Percentiles rank a stretch among this genome's conserved stretches.
Conservation (phyloP, 495 filamentous ascomycete species). For the Rostrohypoxylon terebratum region DNA sequence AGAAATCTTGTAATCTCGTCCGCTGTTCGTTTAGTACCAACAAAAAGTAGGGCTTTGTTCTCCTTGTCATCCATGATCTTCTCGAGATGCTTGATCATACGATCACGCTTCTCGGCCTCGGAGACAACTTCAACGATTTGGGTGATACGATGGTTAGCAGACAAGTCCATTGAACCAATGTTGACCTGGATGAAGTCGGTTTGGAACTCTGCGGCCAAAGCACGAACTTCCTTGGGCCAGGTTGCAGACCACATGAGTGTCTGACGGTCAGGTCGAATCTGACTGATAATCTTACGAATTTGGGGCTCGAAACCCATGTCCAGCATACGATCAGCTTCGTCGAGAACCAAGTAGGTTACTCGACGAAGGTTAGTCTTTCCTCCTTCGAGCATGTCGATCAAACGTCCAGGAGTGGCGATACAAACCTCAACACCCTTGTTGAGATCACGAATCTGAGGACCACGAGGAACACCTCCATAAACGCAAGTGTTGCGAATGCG, state of each 20-base stretch:
- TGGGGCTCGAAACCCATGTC: slow-evolving; percentile 93
- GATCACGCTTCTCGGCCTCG: slow-evolving; percentile 97
- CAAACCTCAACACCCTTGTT: slow-evolving; percentile 86
- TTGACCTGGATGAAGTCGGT: slow-evolving; percentile 99
- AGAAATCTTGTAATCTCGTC: slow-evolving; percentile 99
- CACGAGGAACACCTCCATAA: slow-evolving; percentile 98
- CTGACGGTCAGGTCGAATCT: slow-evolving; percentile 98
- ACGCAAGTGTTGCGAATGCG: slow-evolving; percentile 99
- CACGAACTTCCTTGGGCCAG: slow-evolving; percentile 99
- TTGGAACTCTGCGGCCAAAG: slow-evolving; percentile 93
- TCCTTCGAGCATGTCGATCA: slow-evolving; percentile 98
- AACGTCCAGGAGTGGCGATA: slow-evolving; percentile 96
- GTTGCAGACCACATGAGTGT: slow-evolving; percentile 99
- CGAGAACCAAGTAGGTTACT: slow-evolving; percentile 93
- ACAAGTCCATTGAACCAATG: slow-evolving; percentile 95
- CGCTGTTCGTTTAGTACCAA: slow-evolving; percentile 97
- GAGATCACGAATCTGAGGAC: slow-evolving; percentile 94
- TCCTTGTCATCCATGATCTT: slow-evolving; percentile 96
- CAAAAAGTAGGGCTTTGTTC: slow-evolving; percentile 96
- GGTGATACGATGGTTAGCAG: slow-evolving; percentile 97
- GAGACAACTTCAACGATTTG: slow-evolving; percentile 96
- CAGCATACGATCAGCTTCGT: slow-evolving; percentile 90
- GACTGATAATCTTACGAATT: slow-evolving; percentile 93
- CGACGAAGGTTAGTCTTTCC: slow-evolving; percentile 98
- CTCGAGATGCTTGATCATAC: slow-evolving; percentile 97